Evolutionary conservation across 257 asterid species (phyloP).

Genomic region (Cinchona pubescens): DNA sequence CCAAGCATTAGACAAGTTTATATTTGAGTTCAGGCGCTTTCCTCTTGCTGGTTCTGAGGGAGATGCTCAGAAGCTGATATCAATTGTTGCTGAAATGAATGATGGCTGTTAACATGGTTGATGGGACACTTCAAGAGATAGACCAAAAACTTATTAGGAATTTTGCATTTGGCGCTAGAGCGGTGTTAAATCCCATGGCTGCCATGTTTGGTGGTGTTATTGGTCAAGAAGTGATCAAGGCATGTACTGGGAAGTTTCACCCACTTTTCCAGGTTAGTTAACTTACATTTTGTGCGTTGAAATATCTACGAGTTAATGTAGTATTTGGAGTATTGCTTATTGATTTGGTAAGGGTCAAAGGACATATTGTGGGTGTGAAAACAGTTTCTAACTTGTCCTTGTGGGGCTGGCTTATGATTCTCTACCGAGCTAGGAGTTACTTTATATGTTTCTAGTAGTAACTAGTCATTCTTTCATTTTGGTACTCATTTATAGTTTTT

Average conservation of each 20-base stretch:
- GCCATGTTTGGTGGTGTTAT: conserved; percentile 98
- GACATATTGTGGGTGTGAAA: too few relatives aligned
- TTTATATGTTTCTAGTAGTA: too few relatives aligned
- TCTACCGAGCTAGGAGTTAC: too few relatives aligned
- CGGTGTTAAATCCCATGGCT: conserved; percentile 92
- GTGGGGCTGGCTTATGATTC: too few relatives aligned
- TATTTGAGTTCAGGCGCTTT: conserved; percentile 53
- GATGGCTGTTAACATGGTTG: conserved; percentile 59
- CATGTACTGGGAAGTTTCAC: conserved; percentile 95
- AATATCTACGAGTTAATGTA: not conserved
- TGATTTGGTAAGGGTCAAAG: too few relatives aligned
- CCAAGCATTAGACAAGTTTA: conserved; percentile 72
- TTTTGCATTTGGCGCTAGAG: conserved; percentile 86
- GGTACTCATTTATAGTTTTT: too few relatives aligned
- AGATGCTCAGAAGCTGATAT: conserved; percentile 72
- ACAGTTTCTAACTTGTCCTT: too few relatives aligned
- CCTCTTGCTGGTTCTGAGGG: conserved; percentile 90
- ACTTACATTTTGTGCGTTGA: not conserved
- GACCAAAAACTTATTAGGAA: conserved; percentile 64
- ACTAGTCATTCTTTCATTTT: too few relatives aligned
- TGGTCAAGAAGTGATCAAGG: conserved; percentile 95
- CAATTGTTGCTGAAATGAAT: conserved; percentile 56
- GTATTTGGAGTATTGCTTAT: too few relatives aligned
- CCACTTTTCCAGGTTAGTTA: conserved; percentile 68
- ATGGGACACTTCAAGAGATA: conserved; percentile 61